Evolutionary conservation across 163 green algal genomes (phyloP), one percentile per base, ranked within the genome.

Genomic region (Chlamydomonas reinhardtii): DNA sequence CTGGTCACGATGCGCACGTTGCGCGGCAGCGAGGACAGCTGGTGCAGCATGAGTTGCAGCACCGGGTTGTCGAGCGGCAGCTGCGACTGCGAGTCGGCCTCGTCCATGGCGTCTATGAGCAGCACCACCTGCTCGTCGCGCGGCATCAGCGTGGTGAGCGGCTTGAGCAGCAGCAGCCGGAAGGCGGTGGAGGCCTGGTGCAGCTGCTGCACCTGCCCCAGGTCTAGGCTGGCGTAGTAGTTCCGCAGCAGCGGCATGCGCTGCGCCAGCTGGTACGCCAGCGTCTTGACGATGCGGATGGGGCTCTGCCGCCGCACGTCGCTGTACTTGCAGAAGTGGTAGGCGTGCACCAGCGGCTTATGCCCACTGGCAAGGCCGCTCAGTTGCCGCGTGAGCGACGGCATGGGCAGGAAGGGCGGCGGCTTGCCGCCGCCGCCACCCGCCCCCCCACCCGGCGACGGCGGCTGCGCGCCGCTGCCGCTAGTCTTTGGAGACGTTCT

Each of bases 281-380:
- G 72, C 59, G 72, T 87, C 82, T 87, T 87, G 82, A 87, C 72
- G 72, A 87, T 81, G 59, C 82, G 82, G 61, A 87, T 76, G 82
- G 74, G 81, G 32, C 70, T 76, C 37, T 85, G 75, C 6, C 87
- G 81, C 35, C 87, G 73, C 61, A 88, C 79, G 62, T 91, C 87
- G 43, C 27, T 78, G 74, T 91, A 86, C 81, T 91, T 91, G 73
- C 85, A 84, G 61, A 91, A 88, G 61, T 91, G 87, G 61, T 86
- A 77, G 19, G 87, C 87, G 29, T 81, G 69, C 52, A 88, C 61
- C 16, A 72, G 31, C 9, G 72, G 68, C 43, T 39, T 66, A 17
- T 29, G 24, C 27, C 29, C 62, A 2, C 24, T 32, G 62, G 48
- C 68, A 52, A 86, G 79, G 24, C 54, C 34, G 35, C 65, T 81